Evolutionary conservation across 257 asterid genomes (phyloP), one percentile per base, ranked within the genome.

Genomic region (Petrea volubilis): DNA sequence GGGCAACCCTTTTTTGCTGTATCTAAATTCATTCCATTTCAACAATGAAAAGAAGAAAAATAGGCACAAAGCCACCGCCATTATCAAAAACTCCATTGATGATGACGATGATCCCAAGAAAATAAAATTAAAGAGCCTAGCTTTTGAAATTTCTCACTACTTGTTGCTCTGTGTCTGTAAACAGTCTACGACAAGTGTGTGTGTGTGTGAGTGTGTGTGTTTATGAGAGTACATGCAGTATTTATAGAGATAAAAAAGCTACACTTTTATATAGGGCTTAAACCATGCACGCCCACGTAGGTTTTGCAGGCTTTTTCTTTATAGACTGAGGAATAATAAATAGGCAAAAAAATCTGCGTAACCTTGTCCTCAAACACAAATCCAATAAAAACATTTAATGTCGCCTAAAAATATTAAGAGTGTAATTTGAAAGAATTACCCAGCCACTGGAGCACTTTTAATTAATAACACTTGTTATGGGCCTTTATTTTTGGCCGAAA

Each of bases 11-110:
- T 83, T 85, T 60, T 50, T 77, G 12, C 21, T 41, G 49, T 81
- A 74, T 21, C 67, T 64, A n/a, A 84, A 60, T 17, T 74, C 74
- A 73, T 84, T 86, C 95, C 97, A 88, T 78, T 82, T 90, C 40
- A 79, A 83, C 41, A 86, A 31, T 43, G 46, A 49, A 34, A 51
- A 53, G 60, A 67, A 61, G 29, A 74, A 55, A n/a, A 82, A 9
- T 0, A 71, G 25, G 8, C 75, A 79, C 50, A 78, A 23, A 68
- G 43, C 28, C 52, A 68, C 47, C 60, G 53, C 75, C 80, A 74
- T 59, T 67, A 49, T 61, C 51, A 81, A 74, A 53, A 78, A n/a
- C 74, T 80, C 91, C 91, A 85, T 88, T 79, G 82, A 71, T 78
- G 11, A 38, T 2, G 43, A 71, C 73, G n/a, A n/a, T n/a, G 78